Percentiles rank a stretch among this genome's conserved stretches.
These are phyloP conservation scores for Diaporthe sp. DNA, from an alignment of 2,329 filamentous ascomycete species.

Conservation along the genomic window DNA sequence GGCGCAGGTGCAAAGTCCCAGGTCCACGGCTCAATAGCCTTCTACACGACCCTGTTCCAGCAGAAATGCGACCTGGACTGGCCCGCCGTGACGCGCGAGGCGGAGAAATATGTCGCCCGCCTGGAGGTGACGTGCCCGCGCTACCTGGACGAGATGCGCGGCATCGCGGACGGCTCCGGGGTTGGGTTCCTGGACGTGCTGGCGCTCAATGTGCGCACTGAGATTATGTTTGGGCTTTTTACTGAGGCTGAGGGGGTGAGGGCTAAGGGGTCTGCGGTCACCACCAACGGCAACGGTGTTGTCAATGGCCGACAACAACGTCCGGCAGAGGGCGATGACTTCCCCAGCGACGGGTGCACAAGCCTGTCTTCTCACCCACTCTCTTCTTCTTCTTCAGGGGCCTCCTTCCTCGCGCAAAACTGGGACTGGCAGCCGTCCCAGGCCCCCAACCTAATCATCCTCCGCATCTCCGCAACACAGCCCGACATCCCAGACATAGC, in stretches of 20 bases:
- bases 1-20: conserved; percentile 24
- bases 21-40: conserved; percentile 31
- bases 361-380: conserved; percentile 20
- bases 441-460: conserved; percentile 38
- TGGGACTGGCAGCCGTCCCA: conserved; percentile 36
- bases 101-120: conserved; percentile 13
- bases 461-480: conserved; percentile 35
- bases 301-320: neutral
- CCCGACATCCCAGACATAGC: conserved; percentile 17
- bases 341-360: conserved; percentile 36
- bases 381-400: neutral
- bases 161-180: conserved; percentile 30
- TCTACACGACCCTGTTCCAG: conserved; percentile 30
- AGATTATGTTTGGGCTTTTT: conserved; percentile 35
- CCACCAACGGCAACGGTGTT: neutral
- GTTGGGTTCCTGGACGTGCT: conserved; percentile 32
- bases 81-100: conserved; percentile 26
- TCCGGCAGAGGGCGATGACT: neutral
- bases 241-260: neutral
- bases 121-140: conserved; percentile 19
- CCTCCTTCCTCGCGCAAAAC: conserved; percentile 33
- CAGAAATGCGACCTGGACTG: conserved; percentile 30
- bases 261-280: neutral
- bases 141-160: conserved; percentile 33
- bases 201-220: conserved; percentile 35